Conservation (phyloP, 495 filamentous ascomycete species). For the Cercophora scortea region DNA sequence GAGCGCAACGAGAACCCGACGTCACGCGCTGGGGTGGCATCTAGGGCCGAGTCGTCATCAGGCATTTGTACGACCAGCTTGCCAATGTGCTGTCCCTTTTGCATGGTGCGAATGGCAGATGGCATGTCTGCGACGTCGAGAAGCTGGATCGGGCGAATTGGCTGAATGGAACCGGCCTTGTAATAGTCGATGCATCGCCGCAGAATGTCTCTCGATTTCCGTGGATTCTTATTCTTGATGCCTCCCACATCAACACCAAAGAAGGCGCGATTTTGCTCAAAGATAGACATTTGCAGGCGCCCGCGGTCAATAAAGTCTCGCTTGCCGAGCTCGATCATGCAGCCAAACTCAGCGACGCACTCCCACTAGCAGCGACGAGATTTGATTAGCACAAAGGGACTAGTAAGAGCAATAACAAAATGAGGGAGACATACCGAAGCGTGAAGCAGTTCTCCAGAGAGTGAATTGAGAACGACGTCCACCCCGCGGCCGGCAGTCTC, state of each 20-base stretch:
- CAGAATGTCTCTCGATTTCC: slow-evolving; percentile 17
- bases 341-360: slow-evolving; percentile 38
- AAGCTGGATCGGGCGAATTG: slow-evolving; percentile 14
- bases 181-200: slow-evolving; percentile 12
- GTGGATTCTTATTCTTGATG: slow-evolving; percentile 5
- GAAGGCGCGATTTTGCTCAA: slow-evolving; percentile 34
- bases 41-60: slow-evolving; percentile 9
- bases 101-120: slow-evolving; percentile 13
- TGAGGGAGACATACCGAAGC: slow-evolving; percentile 11
- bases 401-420: slow-evolving; percentile 46
- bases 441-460: slow-evolving; percentile 39
- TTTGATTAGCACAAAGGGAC: slow-evolving; percentile 36
- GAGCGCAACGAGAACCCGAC: background rate
- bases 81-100: slow-evolving; percentile 30
- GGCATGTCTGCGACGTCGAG: background rate
- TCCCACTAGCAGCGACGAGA: slow-evolving; percentile 26
- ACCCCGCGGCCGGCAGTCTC: slow-evolving; percentile 39
- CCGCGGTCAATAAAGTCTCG: slow-evolving; percentile 12
- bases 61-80: slow-evolving; percentile 31
- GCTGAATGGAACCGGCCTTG: slow-evolving; percentile 10
- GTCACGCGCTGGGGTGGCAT: slow-evolving; percentile 24
- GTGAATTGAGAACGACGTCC: slow-evolving; percentile 45
- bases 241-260: slow-evolving; percentile 28
- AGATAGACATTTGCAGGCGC: slow-evolving; percentile 32
- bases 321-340: slow-evolving; percentile 43